phyloP scores from a whole-genome alignment of 106 monocot genomes.

The Iris macrosiphon region DNA sequence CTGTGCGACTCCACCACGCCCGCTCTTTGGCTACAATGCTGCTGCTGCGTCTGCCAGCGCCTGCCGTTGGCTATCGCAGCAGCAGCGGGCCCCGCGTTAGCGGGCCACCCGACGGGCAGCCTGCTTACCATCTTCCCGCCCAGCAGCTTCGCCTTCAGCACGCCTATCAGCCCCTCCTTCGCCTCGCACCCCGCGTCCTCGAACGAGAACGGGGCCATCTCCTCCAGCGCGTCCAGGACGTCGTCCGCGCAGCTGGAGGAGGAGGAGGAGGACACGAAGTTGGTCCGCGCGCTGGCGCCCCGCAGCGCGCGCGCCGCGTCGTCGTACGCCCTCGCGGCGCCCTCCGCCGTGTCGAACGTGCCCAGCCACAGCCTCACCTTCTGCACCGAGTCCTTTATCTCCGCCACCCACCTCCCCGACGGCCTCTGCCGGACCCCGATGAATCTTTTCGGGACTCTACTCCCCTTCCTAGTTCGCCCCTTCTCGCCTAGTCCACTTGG shows the following conservation, averaged over 20 bases:
- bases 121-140: constrained; percentile 8
- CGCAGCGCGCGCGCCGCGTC: constrained; percentile 11
- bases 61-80: neutral
- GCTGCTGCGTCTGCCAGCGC: neutral
- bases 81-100: neutral
- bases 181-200: constrained; percentile 13
- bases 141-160: constrained; percentile 18
- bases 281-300: constrained; percentile 17
- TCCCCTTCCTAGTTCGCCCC: neutral
- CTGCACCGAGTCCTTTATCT: constrained; percentile 25
- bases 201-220: constrained; percentile 15
- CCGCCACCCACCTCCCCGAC: constrained; percentile 25
- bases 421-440: constrained; percentile 22
- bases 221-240: neutral
- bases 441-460: constrained; percentile 5
- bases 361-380: constrained; percentile 26
- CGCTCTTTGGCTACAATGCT: no score
- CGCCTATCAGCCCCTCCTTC: constrained; percentile 10
- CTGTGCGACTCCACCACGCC: neutral
- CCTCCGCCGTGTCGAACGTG: constrained; percentile 22
- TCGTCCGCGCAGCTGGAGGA: neutral
- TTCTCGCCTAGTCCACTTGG: neutral
- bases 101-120: neutral
- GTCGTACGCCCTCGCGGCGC: constrained; percentile 12
- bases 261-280: constrained; percentile 2